Conservation (phyloP, 495 filamentous ascomycete species). For the Annulohypoxylon nitens region DNA sequence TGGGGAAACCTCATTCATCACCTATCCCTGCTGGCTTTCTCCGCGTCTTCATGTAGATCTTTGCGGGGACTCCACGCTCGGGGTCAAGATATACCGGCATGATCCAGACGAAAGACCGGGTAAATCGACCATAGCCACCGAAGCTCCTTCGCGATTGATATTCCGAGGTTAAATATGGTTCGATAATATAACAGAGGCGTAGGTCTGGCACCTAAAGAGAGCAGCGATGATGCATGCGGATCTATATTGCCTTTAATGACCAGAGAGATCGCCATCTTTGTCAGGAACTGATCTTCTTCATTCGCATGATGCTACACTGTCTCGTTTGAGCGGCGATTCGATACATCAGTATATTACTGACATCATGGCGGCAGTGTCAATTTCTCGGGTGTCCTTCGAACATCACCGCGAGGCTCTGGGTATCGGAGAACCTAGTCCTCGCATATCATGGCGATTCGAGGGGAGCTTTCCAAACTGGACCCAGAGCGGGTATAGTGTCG, state of each 20-base stretch:
- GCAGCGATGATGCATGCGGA: not conserved
- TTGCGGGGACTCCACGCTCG: constrained; percentile 2
- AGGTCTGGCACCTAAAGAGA: not conserved
- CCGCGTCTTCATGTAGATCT: not conserved
- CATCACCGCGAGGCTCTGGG: constrained; percentile 50
- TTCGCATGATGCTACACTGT: not conserved
- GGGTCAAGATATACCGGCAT: constrained; percentile 6
- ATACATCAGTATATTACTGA: not conserved
- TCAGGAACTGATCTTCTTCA: not conserved
- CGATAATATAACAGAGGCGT: not conserved
- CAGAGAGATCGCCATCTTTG: not conserved
- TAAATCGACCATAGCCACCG: not conserved
- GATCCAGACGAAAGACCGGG: not conserved
- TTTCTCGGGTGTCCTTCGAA: constrained; percentile 51
- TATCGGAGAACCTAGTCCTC: constrained; percentile 46
- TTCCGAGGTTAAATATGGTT: not conserved
- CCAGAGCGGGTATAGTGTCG: constrained; percentile 48
- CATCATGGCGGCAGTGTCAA: constrained; percentile 36
- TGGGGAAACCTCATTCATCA: not conserved
- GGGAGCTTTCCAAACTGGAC: constrained; percentile 43
- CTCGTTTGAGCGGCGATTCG: not conserved
- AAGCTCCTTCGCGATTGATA: not conserved
- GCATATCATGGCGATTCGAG: constrained; percentile 52
- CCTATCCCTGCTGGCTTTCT: not conserved
- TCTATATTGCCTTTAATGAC: not conserved